A percentile compares a stretch with the other conserved stretches of the same genome.
Conservation (phyloP, 129 eudicot genomes). For the Lonicera japonica region DNA sequence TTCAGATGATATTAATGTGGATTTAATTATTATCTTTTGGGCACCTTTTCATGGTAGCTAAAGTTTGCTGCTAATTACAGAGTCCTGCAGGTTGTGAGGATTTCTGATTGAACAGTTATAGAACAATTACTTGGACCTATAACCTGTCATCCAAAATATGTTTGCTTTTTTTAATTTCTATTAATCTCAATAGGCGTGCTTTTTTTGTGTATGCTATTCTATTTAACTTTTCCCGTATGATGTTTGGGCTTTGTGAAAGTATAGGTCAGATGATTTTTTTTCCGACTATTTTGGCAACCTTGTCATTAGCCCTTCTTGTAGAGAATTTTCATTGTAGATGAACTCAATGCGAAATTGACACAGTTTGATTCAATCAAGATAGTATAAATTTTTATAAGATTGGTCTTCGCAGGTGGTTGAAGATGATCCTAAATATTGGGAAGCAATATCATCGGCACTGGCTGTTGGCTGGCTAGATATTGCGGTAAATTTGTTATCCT, state of each 20-base stretch:
- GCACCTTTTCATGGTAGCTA: too few relatives aligned
- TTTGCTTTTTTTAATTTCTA: too few relatives aligned
- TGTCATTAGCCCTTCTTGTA: not conserved
- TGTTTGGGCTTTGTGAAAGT: too few relatives aligned
- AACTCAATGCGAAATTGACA: not conserved
- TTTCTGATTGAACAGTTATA: not conserved
- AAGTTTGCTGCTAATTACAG: too few relatives aligned
- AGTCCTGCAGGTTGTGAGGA: too few relatives aligned
- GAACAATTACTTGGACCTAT: not conserved
- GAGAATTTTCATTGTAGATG: not conserved
- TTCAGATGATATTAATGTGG: not conserved
- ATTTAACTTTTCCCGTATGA: not conserved
- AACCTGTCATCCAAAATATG: not conserved
- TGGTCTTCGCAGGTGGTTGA: constrained; percentile 57
- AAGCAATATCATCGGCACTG: constrained; percentile 79
- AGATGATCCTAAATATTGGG: constrained; percentile 77
- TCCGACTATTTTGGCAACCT: too few relatives aligned
- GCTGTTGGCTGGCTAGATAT: constrained; percentile 95
- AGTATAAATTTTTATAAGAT: not conserved
- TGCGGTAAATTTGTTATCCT: constrained; percentile 47
- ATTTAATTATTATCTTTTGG: too few relatives aligned
- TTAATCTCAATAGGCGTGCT: too few relatives aligned
- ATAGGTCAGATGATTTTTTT: too few relatives aligned
- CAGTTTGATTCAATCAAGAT: not conserved
- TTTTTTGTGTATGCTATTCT: too few relatives aligned